Percentiles rank a stretch among this genome's conserved stretches.
Conservation (phyloP, 345 rosid species). For the Melaleuca alternifolia region DNA sequence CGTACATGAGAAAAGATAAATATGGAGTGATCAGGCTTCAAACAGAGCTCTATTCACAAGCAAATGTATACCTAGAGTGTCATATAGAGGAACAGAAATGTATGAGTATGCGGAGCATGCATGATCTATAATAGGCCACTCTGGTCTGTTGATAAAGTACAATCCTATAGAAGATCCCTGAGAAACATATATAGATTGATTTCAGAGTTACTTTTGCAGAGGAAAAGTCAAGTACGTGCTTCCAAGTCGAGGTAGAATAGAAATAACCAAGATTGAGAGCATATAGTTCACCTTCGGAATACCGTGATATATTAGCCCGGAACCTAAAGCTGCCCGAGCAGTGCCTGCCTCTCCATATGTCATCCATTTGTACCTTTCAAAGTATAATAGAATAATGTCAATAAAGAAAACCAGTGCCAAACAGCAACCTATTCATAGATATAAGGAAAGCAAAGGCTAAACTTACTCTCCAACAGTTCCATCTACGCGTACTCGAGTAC, state of each 20-base stretch:
- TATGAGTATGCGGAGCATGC: slow-evolving; percentile 89
- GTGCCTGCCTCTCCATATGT: slow-evolving; percentile 92
- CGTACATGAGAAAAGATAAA: background rate
- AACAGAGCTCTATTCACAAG: background rate
- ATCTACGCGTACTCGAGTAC: slow-evolving; percentile 74
- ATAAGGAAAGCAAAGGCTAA: background rate
- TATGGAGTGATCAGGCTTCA: background rate
- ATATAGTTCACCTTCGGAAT: slow-evolving; percentile 38
- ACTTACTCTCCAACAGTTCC: slow-evolving; percentile 97
- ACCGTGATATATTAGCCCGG: slow-evolving; percentile 67
- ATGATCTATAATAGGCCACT: slow-evolving; percentile 92
- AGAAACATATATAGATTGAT: background rate
- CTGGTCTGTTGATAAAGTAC: slow-evolving; percentile 91
- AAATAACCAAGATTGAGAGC: background rate
- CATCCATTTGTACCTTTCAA: slow-evolving; percentile 83
- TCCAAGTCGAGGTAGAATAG: background rate
- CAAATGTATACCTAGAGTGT: slow-evolving; percentile 69
- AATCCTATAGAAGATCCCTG: slow-evolving; percentile 84
- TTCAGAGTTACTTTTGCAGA: background rate
- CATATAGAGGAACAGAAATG: slow-evolving; percentile 90
- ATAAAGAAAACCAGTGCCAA: background rate
- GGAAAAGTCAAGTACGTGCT: background rate
- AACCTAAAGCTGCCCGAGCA: slow-evolving; percentile 78
- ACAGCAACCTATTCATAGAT: background rate
- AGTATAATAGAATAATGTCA: background rate